Conservation (phyloP, 2,329 filamentous ascomycete genomes). For the Graphilbum fragrans region DNA sequence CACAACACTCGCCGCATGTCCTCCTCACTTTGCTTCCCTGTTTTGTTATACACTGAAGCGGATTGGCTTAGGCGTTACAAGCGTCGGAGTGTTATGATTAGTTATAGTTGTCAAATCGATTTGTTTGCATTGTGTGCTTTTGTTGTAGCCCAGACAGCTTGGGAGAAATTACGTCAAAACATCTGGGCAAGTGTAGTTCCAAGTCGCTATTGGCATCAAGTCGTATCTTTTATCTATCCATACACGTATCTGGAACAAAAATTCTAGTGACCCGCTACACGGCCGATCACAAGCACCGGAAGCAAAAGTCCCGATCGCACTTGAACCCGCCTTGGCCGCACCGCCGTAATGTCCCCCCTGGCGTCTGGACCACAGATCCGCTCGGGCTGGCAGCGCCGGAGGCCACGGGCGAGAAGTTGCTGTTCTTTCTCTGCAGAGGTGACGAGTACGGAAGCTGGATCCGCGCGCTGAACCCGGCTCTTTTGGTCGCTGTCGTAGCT, state of each 20-base stretch:
- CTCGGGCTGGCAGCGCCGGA: constrained; percentile 5
- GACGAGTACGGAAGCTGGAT: background rate
- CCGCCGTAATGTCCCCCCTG: constrained; percentile 33
- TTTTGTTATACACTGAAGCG: too few species aligned
- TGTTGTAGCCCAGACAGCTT: too few species aligned
- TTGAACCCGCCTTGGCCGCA: constrained; percentile 44
- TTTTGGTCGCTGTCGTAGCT: background rate
- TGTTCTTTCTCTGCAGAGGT: constrained; percentile 2
- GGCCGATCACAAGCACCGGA: constrained; percentile 40
- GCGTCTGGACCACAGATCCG: constrained; percentile 26
- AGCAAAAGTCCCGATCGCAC: constrained; percentile 48
- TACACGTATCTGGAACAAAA: background rate
- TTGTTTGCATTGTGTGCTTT: too few species aligned
- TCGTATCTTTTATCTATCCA: too few species aligned
- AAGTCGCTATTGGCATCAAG: too few species aligned
- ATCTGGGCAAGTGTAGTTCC: too few species aligned
- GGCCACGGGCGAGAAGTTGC: background rate
- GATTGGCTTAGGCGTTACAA: too few species aligned
- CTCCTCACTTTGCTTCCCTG: too few species aligned
- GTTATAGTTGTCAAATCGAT: too few species aligned
- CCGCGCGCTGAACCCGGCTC: background rate
- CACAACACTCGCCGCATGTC: too few species aligned
- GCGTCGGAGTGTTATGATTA: too few species aligned
- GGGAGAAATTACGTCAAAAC: too few species aligned
- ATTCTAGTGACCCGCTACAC: background rate